Percentiles rank a stretch among this genome's conserved stretches.
Evolutionary conservation across 352 stramenopile genomes (phyloP).

Genomic region (Nothophytophthora sp.): DNA sequence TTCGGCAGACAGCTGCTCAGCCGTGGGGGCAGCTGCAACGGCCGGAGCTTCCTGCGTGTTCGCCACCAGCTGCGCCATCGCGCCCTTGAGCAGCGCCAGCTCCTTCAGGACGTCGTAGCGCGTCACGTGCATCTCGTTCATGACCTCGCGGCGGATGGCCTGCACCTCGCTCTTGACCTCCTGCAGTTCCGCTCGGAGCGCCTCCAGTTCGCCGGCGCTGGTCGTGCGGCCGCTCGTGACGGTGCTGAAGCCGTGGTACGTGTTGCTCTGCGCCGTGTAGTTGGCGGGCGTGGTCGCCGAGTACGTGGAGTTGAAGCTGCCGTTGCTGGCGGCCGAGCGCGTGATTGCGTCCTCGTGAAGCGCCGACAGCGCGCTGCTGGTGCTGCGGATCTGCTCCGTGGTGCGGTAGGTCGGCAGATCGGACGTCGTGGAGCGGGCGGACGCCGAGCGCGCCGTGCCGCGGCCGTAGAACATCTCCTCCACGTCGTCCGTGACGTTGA

Average conservation of each 20-base stretch:
- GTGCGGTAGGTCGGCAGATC: slow-evolving; percentile 45
- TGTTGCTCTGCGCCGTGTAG: slow-evolving; percentile 13
- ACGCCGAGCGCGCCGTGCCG: slow-evolving; percentile 9
- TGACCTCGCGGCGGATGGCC: slow-evolving; percentile 71
- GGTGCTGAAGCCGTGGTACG: slow-evolving; percentile 14
- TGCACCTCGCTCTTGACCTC: slow-evolving; percentile 72
- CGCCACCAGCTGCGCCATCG: slow-evolving; percentile 61
- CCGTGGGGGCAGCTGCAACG: too few relatives aligned
- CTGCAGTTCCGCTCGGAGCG: slow-evolving; percentile 50
- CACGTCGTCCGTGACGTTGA: slow-evolving; percentile 65
- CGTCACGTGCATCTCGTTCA: slow-evolving; percentile 84
- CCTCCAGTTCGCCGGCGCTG: slow-evolving; percentile 24
- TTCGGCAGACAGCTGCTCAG: slow-evolving; percentile 36
- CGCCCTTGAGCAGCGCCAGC: slow-evolving; percentile 75
- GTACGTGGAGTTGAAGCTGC: slow-evolving; percentile 36
- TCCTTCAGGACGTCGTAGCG: slow-evolving; percentile 89
- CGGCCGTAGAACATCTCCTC: slow-evolving; percentile 67
- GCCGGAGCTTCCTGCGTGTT: slow-evolving; percentile 4
- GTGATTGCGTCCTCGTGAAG: slow-evolving; percentile 61
- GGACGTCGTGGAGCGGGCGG: slow-evolving; percentile 14
- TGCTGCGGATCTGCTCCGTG: slow-evolving; percentile 58
- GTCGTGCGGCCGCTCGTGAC: background rate
- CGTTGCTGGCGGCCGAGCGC: slow-evolving; percentile 33
- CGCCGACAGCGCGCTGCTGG: slow-evolving; percentile 37
- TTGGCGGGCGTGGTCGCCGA: slow-evolving; percentile 23